Percentiles rank a stretch among this genome's conserved stretches.
Conservation (phyloP, 177 flowering plant species). For the Tripterygium wilfordii region DNA sequence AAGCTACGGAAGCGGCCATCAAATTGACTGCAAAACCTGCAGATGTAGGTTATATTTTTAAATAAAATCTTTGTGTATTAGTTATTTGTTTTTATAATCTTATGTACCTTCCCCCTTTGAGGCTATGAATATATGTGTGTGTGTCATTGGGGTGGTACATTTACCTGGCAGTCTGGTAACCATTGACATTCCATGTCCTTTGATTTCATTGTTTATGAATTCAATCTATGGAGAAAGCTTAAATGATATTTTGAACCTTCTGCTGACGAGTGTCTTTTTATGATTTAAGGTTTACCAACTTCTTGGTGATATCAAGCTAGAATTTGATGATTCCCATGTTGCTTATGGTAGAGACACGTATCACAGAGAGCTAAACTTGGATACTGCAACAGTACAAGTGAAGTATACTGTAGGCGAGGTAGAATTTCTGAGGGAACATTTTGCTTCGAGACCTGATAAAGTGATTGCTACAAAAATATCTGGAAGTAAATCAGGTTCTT, state of each 20-base stretch:
- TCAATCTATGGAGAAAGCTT: too few relatives aligned
- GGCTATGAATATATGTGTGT: too few relatives aligned
- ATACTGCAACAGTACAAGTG: conserved; percentile 67
- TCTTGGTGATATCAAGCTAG: conserved; percentile 81
- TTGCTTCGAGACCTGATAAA: conserved; percentile 77
- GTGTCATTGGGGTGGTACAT: too few relatives aligned
- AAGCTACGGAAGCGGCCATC: neutral
- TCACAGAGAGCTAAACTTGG: conserved; percentile 77
- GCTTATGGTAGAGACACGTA: conserved; percentile 47
- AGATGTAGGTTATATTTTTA: too few relatives aligned
- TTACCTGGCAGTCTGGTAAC: too few relatives aligned
- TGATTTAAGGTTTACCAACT: conserved; percentile 81
- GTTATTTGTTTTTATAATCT: too few relatives aligned
- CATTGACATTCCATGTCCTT: too few relatives aligned
- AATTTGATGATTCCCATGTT: conserved; percentile 66
- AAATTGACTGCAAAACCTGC: neutral
- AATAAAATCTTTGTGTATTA: too few relatives aligned
- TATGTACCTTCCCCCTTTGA: too few relatives aligned
- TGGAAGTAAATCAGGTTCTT: conserved; percentile 55
- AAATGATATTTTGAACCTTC: neutral
- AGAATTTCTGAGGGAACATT: conserved; percentile 72
- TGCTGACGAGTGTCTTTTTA: conserved; percentile 7
- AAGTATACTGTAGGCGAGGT: conserved; percentile 56
- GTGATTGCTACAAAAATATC: conserved; percentile 70
- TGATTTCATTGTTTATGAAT: too few relatives aligned